Conservation (phyloP, 257 asterid genomes). For the Solanum peruvianum region DNA sequence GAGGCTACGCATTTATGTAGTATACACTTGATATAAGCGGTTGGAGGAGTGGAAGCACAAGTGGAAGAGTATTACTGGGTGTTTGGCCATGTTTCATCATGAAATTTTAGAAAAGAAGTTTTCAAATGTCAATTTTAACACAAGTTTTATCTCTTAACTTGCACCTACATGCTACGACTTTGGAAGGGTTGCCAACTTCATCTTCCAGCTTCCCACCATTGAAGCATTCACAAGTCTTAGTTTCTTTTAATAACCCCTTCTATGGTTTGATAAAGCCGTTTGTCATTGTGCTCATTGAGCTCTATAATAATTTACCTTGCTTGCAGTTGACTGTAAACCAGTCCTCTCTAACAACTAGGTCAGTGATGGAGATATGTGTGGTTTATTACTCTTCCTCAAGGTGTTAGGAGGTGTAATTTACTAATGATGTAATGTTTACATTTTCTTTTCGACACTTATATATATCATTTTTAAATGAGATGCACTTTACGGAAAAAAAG, state of each 20-base stretch:
- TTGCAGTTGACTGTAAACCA: neutral
- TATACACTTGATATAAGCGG: neutral
- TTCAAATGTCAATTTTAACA: neutral
- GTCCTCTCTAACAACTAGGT: neutral
- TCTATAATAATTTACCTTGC: too few species aligned
- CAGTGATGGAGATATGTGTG: neutral
- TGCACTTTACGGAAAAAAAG: neutral
- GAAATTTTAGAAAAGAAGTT: too few species aligned
- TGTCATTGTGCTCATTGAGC: neutral
- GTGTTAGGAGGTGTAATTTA: neutral
- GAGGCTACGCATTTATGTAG: neutral
- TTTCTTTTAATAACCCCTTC: neutral
- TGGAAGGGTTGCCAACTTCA: neutral
- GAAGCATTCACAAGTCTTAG: neutral
- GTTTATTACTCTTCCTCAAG: neutral
- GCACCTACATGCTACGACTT: neutral
- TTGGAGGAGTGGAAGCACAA: neutral
- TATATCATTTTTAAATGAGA: neutral
- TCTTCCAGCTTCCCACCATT: neutral
- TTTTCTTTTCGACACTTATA: neutral
- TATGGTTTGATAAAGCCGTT: neutral
- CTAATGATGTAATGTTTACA: neutral
- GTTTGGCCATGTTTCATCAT: too few species aligned
- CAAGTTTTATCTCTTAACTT: neutral
- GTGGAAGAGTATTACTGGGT: neutral